Percentiles rank a stretch among this genome's conserved stretches.
phyloP scores from a whole-genome alignment of 257 asterid genomes.

The Solanum ossicruentum region DNA sequence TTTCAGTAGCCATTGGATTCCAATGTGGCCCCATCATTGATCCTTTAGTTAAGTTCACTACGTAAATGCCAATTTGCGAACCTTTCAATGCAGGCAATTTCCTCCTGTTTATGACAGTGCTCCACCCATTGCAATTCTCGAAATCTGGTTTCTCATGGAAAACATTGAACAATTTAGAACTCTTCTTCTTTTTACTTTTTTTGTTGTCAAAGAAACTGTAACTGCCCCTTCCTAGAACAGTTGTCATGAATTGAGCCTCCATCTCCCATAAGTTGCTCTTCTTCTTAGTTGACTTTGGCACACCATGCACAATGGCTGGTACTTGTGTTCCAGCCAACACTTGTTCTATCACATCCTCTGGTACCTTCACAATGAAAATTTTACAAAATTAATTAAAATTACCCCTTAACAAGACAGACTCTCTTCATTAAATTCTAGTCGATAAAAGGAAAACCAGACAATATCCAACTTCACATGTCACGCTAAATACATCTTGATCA shows the following conservation, averaged over 20 bases:
- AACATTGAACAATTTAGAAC: constrained; percentile 32
- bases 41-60: constrained; percentile 81
- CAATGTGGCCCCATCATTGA: constrained; percentile 98
- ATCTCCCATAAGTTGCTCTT: constrained; percentile 6
- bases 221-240: constrained; percentile 17
- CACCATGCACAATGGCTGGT: constrained; percentile 41
- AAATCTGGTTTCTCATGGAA: constrained; percentile 56
- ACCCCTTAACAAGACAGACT: neutral
- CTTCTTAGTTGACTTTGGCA: constrained; percentile 3
- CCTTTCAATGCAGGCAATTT: constrained; percentile 33
- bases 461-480: neutral
- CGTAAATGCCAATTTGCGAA: constrained; percentile 42
- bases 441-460: neutral
- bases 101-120: constrained; percentile 46
- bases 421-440: too few relatives aligned
- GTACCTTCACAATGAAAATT: constrained; percentile 19
- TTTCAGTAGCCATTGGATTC: constrained; percentile 73
- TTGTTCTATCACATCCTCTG: constrained; percentile 43
- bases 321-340: constrained; percentile 28
- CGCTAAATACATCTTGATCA: neutral
- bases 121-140: constrained; percentile 79
- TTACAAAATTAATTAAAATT: neutral
- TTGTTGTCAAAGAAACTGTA: constrained; percentile 22
- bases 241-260: constrained; percentile 20
- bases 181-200: constrained; percentile 21